These are phyloP conservation scores for Syzygium malaccense DNA, from an alignment of 441 rosid species.

Conservation along the genomic window DNA sequence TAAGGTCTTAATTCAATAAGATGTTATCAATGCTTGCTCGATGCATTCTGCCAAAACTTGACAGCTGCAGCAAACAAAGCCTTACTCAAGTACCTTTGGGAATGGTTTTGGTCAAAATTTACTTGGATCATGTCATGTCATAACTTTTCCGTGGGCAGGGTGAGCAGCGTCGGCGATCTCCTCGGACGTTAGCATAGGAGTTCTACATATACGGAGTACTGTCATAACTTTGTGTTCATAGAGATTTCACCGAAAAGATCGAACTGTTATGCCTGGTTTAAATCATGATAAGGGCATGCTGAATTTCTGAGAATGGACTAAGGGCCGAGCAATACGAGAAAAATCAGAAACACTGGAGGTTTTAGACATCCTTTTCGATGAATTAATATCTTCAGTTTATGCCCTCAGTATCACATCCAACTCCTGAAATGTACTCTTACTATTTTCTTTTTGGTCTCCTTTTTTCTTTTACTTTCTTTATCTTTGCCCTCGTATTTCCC, in stretches of 20 bases:
- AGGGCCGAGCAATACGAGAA: not conserved
- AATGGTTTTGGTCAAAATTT: not conserved
- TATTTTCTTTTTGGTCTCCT: not conserved
- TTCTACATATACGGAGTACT: not conserved
- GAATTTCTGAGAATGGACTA: not conserved
- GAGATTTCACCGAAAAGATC: not conserved
- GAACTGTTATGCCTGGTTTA: not conserved
- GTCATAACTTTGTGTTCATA: not conserved
- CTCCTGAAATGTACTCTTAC: not conserved
- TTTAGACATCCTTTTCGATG: not conserved
- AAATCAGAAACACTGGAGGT: not conserved
- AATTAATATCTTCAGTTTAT: not conserved
- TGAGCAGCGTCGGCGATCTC: not conserved
- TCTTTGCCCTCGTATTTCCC: not conserved
- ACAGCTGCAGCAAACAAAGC: not conserved
- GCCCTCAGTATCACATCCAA: not conserved
- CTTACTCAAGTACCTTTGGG: not conserved
- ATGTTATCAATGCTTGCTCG: not conserved
- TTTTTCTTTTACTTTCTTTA: too few relatives aligned
- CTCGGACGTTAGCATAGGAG: not conserved
- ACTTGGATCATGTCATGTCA: not conserved
- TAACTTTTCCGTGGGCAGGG: not conserved
- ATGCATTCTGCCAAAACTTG: not conserved
- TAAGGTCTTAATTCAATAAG: not conserved
- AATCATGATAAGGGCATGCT: not conserved